Percentiles rank a stretch among this genome's conserved stretches.
These are phyloP conservation scores for Coemansia sp. DNA, from an alignment of 192 early-diverging fungal genomes.

Conservation along the genomic window DNA sequence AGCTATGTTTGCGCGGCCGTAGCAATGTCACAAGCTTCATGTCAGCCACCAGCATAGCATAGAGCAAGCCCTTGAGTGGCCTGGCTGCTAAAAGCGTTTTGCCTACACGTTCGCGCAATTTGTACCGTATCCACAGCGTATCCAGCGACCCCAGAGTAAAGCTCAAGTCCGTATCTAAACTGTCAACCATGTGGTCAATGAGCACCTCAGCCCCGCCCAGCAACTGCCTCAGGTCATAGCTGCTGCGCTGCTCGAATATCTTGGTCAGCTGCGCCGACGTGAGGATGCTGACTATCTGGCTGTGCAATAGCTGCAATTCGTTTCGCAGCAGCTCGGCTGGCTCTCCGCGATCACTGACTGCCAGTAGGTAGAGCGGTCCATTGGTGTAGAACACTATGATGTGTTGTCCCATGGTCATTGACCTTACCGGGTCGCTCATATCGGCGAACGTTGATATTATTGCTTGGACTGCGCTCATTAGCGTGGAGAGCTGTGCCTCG, in stretches of 20 bases:
- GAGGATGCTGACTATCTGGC: constrained; percentile 82
- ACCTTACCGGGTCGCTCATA: constrained; percentile 75
- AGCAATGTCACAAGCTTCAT: constrained; percentile 74
- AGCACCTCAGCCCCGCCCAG: constrained; percentile 80
- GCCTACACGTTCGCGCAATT: constrained; percentile 69
- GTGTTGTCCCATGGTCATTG: constrained; percentile 61
- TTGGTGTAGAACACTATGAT: constrained; percentile 79
- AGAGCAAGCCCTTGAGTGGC: constrained; percentile 65
- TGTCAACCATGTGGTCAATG: constrained; percentile 71
- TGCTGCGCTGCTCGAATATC: constrained; percentile 83
- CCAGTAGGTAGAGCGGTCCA: constrained; percentile 82
- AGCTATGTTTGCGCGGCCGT: constrained; percentile 69
- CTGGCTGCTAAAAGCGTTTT: constrained; percentile 56
- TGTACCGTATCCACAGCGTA: constrained; percentile 65
- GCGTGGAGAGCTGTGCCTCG: constrained; percentile 79
- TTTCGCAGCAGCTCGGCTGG: constrained; percentile 73
- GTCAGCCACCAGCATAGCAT: constrained; percentile 75
- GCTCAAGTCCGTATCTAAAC: constrained; percentile 67
- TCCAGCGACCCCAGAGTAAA: constrained; percentile 76
- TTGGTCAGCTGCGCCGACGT: constrained; percentile 74
- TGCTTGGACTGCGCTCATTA: constrained; percentile 90
- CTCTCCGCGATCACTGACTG: constrained; percentile 76
- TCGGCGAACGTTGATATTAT: constrained; percentile 81
- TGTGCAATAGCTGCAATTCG: constrained; percentile 76
- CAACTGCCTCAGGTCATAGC: constrained; percentile 84